phyloP scores from a whole-genome alignment of 225 moss, liverwort and hornwort genomes.

The Thuidium tamariscinum region DNA sequence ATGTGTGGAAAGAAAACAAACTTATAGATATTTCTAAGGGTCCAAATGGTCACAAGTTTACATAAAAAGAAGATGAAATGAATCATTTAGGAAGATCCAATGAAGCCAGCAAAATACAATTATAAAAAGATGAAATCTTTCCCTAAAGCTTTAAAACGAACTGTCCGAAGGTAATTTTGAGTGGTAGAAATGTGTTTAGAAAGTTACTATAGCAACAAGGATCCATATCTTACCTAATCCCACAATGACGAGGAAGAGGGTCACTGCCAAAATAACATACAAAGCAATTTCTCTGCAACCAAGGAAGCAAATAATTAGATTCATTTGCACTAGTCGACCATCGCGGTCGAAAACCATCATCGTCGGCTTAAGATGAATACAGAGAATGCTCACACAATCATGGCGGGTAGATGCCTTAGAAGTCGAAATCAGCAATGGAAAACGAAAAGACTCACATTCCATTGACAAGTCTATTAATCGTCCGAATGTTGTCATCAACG shows the following conservation, averaged over 20 bases:
- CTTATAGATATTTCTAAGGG: no score
- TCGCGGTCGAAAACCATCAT: no score
- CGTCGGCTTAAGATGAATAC: neutral
- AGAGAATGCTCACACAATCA: neutral
- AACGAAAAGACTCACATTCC: conserved; percentile 27
- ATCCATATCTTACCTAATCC: conserved; percentile 31
- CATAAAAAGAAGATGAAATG: neutral
- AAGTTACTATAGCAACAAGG: neutral
- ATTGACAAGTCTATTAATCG: conserved; percentile 31
- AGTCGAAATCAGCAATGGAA: neutral
- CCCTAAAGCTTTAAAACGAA: no score
- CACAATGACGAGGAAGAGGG: conserved; percentile 20
- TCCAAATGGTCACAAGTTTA: neutral
- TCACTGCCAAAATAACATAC: conserved; percentile 29
- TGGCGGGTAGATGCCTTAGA: neutral
- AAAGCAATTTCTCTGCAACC: conserved; percentile 45
- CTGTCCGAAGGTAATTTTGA: neutral
- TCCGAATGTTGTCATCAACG: conserved; percentile 22
- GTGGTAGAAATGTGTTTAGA: neutral
- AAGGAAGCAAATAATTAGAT: neutral
- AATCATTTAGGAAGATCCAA: neutral
- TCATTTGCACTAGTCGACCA: no score
- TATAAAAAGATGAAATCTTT: neutral
- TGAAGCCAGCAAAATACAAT: no score
- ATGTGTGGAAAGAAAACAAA: neutral